These are phyloP conservation scores for Cladosporium phlei DNA, from an alignment of 2,329 filamentous ascomycete species.

Conservation along the genomic window DNA sequence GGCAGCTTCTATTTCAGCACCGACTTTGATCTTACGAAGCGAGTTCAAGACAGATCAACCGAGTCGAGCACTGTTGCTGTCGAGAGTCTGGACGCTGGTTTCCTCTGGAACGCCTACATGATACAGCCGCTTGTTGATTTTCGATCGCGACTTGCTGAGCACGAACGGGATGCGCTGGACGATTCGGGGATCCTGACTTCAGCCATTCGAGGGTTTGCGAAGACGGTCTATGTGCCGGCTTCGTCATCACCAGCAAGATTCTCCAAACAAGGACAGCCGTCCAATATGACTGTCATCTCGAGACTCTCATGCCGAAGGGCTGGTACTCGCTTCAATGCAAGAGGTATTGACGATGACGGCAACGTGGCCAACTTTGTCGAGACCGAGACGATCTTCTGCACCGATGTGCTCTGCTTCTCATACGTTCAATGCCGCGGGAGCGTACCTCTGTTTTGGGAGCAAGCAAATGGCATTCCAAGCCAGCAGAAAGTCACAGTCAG, in stretches of 20 bases:
- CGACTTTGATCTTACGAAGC: constrained; percentile 94
- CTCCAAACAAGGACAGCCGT: constrained; percentile 66
- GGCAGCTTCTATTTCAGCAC: constrained; percentile 97
- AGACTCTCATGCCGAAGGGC: constrained; percentile 84
- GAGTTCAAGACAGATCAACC: constrained; percentile 71
- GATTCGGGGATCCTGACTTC: constrained; percentile 82
- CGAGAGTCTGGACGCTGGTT: constrained; percentile 85
- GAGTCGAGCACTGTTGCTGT: constrained; percentile 70
- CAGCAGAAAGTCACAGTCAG: constrained; percentile 94
- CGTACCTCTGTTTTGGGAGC: constrained; percentile 96
- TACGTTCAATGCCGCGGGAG: constrained; percentile 91
- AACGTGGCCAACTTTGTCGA: constrained; percentile 99
- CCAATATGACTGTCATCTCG: constrained; percentile 83
- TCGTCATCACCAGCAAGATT: constrained; percentile 65
- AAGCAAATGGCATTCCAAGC: constrained; percentile 78
- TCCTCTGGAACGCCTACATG: constrained; percentile 98
- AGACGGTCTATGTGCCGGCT: constrained; percentile 78
- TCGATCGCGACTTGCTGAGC: constrained; percentile 69
- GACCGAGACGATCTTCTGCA: constrained; percentile 86
- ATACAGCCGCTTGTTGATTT: constrained; percentile 89
- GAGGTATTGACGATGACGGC: constrained; percentile 94
- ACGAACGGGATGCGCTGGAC: constrained; percentile 77
- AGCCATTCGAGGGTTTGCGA: constrained; percentile 87
- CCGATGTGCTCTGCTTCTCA: constrained; percentile 76
- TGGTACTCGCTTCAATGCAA: constrained; percentile 92